A percentile compares a stretch with the other conserved stretches of the same genome.
Conservation (phyloP, 768 basidiomycete species). For the Suillus weaverae region DNA sequence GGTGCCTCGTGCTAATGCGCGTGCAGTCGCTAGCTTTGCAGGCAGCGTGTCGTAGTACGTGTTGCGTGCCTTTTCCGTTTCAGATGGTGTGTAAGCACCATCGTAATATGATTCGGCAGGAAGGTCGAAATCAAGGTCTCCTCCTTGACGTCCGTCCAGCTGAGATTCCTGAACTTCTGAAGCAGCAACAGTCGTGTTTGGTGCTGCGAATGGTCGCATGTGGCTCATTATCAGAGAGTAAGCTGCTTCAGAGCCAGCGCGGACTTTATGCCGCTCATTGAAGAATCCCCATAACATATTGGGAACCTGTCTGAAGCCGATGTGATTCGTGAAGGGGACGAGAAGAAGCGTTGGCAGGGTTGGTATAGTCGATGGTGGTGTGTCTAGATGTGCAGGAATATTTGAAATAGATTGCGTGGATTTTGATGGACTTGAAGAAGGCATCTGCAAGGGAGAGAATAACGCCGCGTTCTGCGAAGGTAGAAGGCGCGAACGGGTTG, state of each 20-base stretch:
- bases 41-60: constrained; percentile 77
- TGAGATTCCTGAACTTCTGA: constrained; percentile 12
- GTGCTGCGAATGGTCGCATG: constrained; percentile 59
- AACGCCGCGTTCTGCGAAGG: constrained; percentile 33
- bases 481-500: constrained; percentile 40
- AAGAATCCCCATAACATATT: constrained; percentile 92
- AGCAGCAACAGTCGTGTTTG: constrained; percentile 19
- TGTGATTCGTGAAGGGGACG: constrained; percentile 69
- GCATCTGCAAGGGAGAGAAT: constrained; percentile 33
- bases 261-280: constrained; percentile 82
- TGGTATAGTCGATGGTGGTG: constrained; percentile 59
- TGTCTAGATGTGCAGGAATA: constrained; percentile 37
- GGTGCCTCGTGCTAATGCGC: constrained; percentile 70
- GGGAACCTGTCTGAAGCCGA: constrained; percentile 84
- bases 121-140: constrained; percentile 78
- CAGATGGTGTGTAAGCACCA: constrained; percentile 55
- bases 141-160: constrained; percentile 20
- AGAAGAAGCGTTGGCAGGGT: constrained; percentile 78
- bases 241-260: constrained; percentile 77
- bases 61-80: constrained; percentile 67
- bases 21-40: constrained; percentile 64
- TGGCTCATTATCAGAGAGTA: constrained; percentile 65
- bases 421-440: constrained; percentile 12
- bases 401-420: constrained; percentile 21
- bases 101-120: constrained; percentile 69